A percentile compares a stretch with the other conserved stretches of the same genome.
Conservation (phyloP, 2,329 filamentous ascomycete species). For the Rhynchosporium secalis region DNA sequence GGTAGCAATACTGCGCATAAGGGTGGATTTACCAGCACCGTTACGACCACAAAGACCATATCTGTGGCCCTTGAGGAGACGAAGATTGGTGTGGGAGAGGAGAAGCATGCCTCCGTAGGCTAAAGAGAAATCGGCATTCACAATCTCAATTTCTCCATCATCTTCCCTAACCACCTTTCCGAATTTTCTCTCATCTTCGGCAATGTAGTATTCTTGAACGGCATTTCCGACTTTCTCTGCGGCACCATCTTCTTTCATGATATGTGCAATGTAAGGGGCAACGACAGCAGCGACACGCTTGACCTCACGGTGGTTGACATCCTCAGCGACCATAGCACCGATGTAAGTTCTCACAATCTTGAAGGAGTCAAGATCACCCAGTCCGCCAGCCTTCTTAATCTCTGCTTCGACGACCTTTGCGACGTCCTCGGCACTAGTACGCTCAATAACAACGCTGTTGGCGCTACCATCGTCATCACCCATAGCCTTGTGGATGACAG, state of each 20-base stretch:
- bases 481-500: slow-evolving; percentile 94
- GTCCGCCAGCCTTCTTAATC: slow-evolving; percentile 67
- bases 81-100: slow-evolving; percentile 91
- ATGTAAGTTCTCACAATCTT: slow-evolving; percentile 72
- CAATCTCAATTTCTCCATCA: slow-evolving; percentile 91
- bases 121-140: slow-evolving; percentile 96
- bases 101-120: slow-evolving; percentile 98
- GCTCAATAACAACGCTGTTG: slow-evolving; percentile 55
- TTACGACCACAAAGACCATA: slow-evolving; percentile 97
- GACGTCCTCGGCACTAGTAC: slow-evolving; percentile 71
- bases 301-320: slow-evolving; percentile 80
- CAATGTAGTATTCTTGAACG: slow-evolving; percentile 75
- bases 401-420: slow-evolving; percentile 72
- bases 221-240: slow-evolving; percentile 65
- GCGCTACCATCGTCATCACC: slow-evolving; percentile 63
- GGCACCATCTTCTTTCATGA: slow-evolving; percentile 64
- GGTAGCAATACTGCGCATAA: slow-evolving; percentile 94
- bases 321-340: slow-evolving; percentile 80
- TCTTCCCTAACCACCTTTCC: slow-evolving; percentile 84
- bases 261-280: slow-evolving; percentile 70
- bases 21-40: slow-evolving; percentile 96
- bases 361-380: slow-evolving; percentile 66
- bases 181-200: slow-evolving; percentile 84
- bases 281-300: slow-evolving; percentile 69
- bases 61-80: slow-evolving; percentile 91